phyloP scores from a whole-genome alignment of 192 early-diverging fungal species.

The Coemansia sp. region DNA sequence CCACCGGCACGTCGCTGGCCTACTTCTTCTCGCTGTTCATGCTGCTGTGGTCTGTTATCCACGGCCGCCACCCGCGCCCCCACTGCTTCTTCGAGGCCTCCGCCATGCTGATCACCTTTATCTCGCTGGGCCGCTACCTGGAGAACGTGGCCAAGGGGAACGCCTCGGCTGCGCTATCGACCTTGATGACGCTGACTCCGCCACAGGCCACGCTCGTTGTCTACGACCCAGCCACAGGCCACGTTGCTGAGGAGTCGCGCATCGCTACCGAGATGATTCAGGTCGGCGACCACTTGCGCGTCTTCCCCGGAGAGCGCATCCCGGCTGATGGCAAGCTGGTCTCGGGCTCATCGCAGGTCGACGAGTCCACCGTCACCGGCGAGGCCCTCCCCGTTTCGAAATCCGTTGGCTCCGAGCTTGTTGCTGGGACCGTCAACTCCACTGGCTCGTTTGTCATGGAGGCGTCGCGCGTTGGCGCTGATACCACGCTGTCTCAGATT shows the following conservation, averaged over 20 bases:
- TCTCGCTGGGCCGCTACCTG: conserved; percentile 87
- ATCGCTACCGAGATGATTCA: conserved; percentile 88
- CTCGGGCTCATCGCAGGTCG: conserved; percentile 72
- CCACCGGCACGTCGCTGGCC: conserved; percentile 80
- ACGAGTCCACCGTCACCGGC: conserved; percentile 97
- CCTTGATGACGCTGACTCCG: conserved; percentile 85
- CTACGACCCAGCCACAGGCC: conserved; percentile 23
- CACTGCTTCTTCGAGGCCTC: conserved; percentile 94
- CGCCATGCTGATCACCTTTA: conserved; percentile 89
- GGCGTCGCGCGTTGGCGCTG: conserved; percentile 81
- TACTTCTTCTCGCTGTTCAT: conserved; percentile 80
- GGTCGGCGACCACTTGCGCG: conserved; percentile 78
- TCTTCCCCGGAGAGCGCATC: conserved; percentile 90
- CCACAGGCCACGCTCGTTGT: conserved; percentile 64
- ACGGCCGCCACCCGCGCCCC: conserved; percentile 55
- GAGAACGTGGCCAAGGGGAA: conserved; percentile 95
- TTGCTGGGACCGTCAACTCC: conserved; percentile 95
- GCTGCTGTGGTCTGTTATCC: conserved; percentile 64
- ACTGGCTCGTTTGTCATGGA: conserved; percentile 82
- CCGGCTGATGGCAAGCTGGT: conserved; percentile 85
- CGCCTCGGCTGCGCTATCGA: conserved; percentile 83
- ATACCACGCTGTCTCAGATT: conserved; percentile 90
- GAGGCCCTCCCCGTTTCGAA: conserved; percentile 84
- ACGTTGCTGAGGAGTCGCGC: conserved; percentile 55
- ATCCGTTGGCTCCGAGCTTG: conserved; percentile 59